Conservation (phyloP, 83 land plant genomes). For the Picea abies region DNA sequence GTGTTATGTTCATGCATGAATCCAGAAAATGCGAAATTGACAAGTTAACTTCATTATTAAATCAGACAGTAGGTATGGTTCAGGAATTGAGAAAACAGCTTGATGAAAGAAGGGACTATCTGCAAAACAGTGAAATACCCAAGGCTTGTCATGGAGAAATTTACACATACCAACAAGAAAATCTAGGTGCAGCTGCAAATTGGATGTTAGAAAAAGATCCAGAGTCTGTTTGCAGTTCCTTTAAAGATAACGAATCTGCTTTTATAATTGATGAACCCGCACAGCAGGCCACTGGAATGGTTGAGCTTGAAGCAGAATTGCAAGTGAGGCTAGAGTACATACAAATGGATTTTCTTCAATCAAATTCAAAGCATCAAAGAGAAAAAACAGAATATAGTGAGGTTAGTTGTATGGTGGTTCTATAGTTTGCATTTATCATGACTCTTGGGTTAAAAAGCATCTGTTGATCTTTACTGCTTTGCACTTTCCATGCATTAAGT, state of each 20-base stretch:
- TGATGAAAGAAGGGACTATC: background rate
- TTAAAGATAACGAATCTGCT: background rate
- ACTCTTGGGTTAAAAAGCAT: background rate
- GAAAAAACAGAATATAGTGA: background rate
- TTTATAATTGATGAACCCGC: background rate
- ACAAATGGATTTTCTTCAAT: background rate
- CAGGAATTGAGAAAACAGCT: background rate
- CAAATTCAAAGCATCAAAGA: slow-evolving; percentile 5
- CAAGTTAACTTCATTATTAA: background rate
- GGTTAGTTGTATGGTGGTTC: background rate
- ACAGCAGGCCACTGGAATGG: background rate
- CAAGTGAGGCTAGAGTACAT: background rate
- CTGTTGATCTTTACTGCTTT: background rate
- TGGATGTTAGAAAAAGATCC: background rate
- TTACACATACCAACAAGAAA: background rate
- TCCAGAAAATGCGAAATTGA: background rate
- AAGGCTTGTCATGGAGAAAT: background rate
- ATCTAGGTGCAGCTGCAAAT: background rate
- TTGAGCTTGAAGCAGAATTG: background rate
- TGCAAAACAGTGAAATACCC: background rate
- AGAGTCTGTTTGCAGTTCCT: background rate
- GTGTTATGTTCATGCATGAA: background rate
- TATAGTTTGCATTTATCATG: background rate
- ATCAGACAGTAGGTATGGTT: background rate
- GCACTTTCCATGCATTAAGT: background rate